Evolutionary conservation across 768 basidiomycete species (phyloP), one percentile per base, ranked within the genome.

Genomic region (Rhizopogon roseolus): DNA sequence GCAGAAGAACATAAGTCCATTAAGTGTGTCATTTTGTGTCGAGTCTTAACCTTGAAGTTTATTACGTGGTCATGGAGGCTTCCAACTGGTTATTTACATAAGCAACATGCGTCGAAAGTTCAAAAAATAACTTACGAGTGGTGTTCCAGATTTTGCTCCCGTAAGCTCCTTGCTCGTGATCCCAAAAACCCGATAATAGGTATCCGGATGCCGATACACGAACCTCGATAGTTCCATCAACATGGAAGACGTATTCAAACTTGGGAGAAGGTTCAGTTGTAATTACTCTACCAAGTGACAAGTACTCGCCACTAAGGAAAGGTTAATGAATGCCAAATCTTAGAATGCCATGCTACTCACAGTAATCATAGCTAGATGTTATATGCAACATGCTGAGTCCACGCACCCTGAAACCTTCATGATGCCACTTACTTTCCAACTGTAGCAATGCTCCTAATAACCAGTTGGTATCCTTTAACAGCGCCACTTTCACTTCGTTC

Each of bases 151-250:
- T 83, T n/a, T 72, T 75, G 25, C 75, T 71, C 0, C 85, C 85
- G 58, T 85, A 85, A 0, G 68, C 60, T 6, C 69, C 69, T 65
- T 83, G 78, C 13, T 72, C 63, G 0, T 71, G 56, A 38, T 79
- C 76, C 79, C 81, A 85, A 62, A 75, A 82, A 7, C 79, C 82
- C 38, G 80, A 82, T 67, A 85, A 84, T 48, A 86, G 71, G 62
- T 87, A 87, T 3, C 85, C 85, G 3, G 83, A 85, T 0, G 85
- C 85, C 8, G 84, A 85, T 13, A 85, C 38, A 2, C 81, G 74
- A 19, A 85, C 81, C 69, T 87, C 85, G 22, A 87, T 76, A 2
- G 83, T 84, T 5, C 85, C 84, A 57, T 86, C 85, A 16, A 84
- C 60, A 52, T 80, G 77, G 72, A 86, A 85, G 4, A 77, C 78